Percentiles rank a stretch among this genome's conserved stretches.
phyloP scores from a whole-genome alignment of 495 filamentous ascomycete species.

The Penicillium pulvis region DNA sequence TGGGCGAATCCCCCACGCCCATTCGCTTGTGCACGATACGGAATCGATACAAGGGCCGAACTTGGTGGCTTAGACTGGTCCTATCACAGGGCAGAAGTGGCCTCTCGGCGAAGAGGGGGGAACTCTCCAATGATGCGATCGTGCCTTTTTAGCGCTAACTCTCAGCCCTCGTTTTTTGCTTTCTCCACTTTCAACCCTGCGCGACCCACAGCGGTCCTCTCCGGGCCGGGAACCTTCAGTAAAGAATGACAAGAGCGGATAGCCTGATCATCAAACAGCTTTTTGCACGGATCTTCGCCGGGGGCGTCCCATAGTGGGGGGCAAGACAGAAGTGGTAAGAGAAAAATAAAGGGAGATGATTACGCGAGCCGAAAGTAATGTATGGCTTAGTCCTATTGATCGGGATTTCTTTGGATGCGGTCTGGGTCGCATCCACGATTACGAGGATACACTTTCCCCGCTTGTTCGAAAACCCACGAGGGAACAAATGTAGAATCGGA shows the following conservation, averaged over 20 bases:
- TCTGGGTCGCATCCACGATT: constrained; percentile 13
- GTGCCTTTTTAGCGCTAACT: constrained; percentile 21
- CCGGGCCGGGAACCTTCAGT: constrained; percentile 36
- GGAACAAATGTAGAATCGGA: constrained; percentile 23
- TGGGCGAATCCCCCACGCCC: constrained; percentile 25
- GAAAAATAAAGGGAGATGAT: neutral
- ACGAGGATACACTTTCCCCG: constrained; percentile 7
- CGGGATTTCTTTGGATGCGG: constrained; percentile 17
- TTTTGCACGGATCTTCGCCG: constrained; percentile 22
- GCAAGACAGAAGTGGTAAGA: neutral
- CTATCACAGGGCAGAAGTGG: constrained; percentile 27
- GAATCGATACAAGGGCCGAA: constrained; percentile 34
- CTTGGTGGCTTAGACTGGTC: constrained; percentile 12
- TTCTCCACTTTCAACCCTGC: constrained; percentile 20
- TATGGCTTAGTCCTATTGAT: constrained; percentile 8
- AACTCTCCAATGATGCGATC: constrained; percentile 22
- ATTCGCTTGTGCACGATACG: constrained; percentile 22
- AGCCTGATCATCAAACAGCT: constrained; percentile 11
- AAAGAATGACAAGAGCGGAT: constrained; percentile 23
- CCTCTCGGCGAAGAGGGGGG: constrained; percentile 25
- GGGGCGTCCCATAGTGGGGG: neutral
- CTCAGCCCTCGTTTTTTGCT: constrained; percentile 23
- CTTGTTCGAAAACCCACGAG: constrained; percentile 21
- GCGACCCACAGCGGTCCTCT: constrained; percentile 34
- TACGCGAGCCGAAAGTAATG: neutral